Evolutionary conservation across 2,329 filamentous ascomycete genomes (phyloP).

Genomic region (Fusarium citri): DNA sequence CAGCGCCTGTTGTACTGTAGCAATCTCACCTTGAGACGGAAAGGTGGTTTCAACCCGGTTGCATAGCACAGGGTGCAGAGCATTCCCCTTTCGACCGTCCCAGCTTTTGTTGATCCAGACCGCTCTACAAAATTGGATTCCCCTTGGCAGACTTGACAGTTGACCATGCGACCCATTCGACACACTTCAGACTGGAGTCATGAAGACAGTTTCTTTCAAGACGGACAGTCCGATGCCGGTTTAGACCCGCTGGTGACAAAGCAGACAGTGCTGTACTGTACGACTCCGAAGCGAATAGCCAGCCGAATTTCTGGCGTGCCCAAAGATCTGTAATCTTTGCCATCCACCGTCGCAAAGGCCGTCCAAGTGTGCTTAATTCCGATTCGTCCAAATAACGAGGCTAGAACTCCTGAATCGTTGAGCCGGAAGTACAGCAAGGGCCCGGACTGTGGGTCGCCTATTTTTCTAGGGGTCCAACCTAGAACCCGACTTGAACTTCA

Average conservation of each 20-base stretch:
- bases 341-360: slow-evolving; percentile 14
- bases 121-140: slow-evolving; percentile 2
- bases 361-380: slow-evolving; percentile 17
- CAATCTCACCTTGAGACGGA: slow-evolving; percentile 25
- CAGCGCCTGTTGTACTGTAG: slow-evolving; percentile 10
- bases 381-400: slow-evolving; percentile 26
- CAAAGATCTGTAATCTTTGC: slow-evolving; percentile 28
- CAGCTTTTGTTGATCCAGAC: slow-evolving; percentile 9
- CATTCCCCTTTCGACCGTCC: slow-evolving; percentile 17
- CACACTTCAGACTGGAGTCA: slow-evolving; percentile 6
- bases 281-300: not conserved
- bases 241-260: slow-evolving; percentile 16
- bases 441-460: slow-evolving; percentile 15
- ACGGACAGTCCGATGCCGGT: slow-evolving; percentile 28
- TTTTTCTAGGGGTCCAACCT: slow-evolving; percentile 35
- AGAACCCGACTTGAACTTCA: not conserved
- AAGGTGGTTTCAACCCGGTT: slow-evolving; percentile 18
- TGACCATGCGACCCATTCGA: slow-evolving; percentile 5
- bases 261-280: slow-evolving; percentile 10
- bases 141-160: slow-evolving; percentile 1
- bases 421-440: not conserved
- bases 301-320: slow-evolving; percentile 15
- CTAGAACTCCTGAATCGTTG: slow-evolving; percentile 39
- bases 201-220: slow-evolving; percentile 10
- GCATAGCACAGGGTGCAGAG: slow-evolving; percentile 22